Evolutionary conservation across 352 stramenopile species (phyloP).

Genomic region (Globisporangium nunn): DNA sequence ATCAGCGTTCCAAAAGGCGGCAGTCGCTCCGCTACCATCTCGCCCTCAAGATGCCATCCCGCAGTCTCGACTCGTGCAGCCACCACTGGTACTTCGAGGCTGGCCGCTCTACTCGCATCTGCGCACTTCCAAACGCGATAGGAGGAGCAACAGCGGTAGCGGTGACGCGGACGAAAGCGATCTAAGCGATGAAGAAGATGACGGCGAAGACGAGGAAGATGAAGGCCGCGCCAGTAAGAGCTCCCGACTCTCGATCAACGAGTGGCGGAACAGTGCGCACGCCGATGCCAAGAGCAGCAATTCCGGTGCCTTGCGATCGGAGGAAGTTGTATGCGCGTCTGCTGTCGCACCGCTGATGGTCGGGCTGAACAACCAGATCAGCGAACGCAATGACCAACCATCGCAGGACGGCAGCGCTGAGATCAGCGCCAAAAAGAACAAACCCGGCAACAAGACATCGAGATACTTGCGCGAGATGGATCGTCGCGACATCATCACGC

Average conservation of each 20-base stretch:
- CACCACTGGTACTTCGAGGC: not conserved
- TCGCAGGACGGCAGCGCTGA: no score
- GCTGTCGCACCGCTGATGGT: not conserved
- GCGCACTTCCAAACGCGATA: not conserved
- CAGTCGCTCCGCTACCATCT: not conserved
- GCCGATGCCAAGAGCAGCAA: not conserved
- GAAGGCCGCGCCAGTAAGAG: slow-evolving; percentile 23
- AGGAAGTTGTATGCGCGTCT: not conserved
- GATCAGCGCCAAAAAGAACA: not conserved
- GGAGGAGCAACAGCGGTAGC: slow-evolving; percentile 1
- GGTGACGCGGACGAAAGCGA: not conserved
- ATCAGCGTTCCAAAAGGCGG: not conserved
- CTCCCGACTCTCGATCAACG: not conserved
- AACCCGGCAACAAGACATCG: slow-evolving; percentile 23
- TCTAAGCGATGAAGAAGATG: slow-evolving; percentile 19
- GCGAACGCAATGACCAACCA: not conserved
- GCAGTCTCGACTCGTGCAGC: not conserved
- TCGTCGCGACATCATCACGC: slow-evolving; percentile 39
- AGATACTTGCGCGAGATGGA: slow-evolving; percentile 57
- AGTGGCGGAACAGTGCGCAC: not conserved
- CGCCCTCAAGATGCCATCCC: not conserved
- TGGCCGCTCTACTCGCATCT: not conserved
- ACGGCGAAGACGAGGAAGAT: slow-evolving; percentile 17
- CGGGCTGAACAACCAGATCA: not conserved
- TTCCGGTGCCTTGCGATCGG: not conserved